These are phyloP conservation scores for Stagonosporopsis cucurbitacearum DNA, from an alignment of 2,329 filamentous ascomycete genomes.

Conservation along the genomic window DNA sequence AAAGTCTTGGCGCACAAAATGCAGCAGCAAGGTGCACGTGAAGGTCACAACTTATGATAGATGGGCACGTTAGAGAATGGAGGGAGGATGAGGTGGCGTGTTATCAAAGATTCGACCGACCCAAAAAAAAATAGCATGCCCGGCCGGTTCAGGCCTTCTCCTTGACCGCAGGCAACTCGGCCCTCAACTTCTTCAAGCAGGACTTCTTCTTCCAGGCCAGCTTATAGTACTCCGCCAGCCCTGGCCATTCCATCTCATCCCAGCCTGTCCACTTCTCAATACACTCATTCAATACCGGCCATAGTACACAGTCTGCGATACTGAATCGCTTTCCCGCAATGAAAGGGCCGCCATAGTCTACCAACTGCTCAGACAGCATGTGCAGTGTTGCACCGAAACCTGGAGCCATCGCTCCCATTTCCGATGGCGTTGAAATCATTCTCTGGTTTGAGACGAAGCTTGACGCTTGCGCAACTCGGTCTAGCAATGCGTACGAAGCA, in stretches of 20 bases:
- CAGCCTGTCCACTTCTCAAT: constrained; percentile 31
- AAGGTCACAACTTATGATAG: neutral
- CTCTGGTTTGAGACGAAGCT: constrained; percentile 27
- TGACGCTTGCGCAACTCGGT: constrained; percentile 19
- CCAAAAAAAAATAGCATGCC: neutral
- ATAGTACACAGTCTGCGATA: constrained; percentile 43
- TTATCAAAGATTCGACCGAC: neutral
- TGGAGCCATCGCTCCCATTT: neutral
- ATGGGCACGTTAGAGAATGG: neutral
- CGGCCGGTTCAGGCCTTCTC: neutral
- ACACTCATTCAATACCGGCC: constrained; percentile 42
- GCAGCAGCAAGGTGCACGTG: constrained; percentile 2
- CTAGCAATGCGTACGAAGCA: constrained; percentile 29
- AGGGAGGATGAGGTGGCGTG: neutral
- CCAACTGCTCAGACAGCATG: constrained; percentile 30
- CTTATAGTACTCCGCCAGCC: constrained; percentile 36
- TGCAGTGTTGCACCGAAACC: constrained; percentile 26
- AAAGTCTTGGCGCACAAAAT: constrained; percentile 25
- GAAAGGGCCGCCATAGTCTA: constrained; percentile 29
- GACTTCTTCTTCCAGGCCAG: constrained; percentile 43
- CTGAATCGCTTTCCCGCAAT: constrained; percentile 42
- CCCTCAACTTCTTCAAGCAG: constrained; percentile 33
- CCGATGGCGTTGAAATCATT: constrained; percentile 8
- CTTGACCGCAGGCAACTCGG: constrained; percentile 14
- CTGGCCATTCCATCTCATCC: constrained; percentile 27